These are phyloP conservation scores for Diplodia corticola DNA, from an alignment of 2,329 filamentous ascomycete species.

Conservation along the genomic window DNA sequence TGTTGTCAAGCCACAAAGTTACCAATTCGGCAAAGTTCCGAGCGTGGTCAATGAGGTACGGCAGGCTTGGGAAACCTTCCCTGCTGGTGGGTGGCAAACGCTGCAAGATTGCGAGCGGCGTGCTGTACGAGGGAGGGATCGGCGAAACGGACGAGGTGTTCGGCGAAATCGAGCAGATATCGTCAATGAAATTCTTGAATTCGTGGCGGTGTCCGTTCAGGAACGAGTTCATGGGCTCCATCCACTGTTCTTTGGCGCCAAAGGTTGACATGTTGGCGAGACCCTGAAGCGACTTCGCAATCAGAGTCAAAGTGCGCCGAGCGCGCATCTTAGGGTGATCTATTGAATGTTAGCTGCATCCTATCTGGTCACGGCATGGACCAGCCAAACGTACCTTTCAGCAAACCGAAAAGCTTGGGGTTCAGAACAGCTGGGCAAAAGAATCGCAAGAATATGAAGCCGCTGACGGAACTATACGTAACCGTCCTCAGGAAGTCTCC, in stretches of 20 bases:
- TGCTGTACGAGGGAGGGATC: conserved; percentile 83
- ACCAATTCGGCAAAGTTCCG: conserved; percentile 82
- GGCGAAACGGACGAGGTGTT: conserved; percentile 59
- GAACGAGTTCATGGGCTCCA: conserved; percentile 97
- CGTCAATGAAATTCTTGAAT: conserved; percentile 85
- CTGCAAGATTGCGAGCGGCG: conserved; percentile 84
- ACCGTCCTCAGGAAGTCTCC: conserved; percentile 89
- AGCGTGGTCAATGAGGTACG: conserved; percentile 87
- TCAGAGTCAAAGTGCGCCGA: conserved; percentile 84
- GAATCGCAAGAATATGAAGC: conserved; percentile 91
- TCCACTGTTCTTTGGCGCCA: conserved; percentile 95
- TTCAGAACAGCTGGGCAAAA: conserved; percentile 96
- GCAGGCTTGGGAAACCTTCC: conserved; percentile 90
- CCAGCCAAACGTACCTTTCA: conserved; percentile 57
- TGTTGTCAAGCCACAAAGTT: conserved; percentile 71
- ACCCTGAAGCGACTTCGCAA: conserved; percentile 89
- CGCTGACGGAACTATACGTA: conserved; percentile 90
- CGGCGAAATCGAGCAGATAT: conserved; percentile 78
- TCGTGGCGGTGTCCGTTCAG: conserved; percentile 71
- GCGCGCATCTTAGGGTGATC: conserved; percentile 82
- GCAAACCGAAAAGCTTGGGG: conserved; percentile 85
- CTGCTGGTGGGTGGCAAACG: conserved; percentile 77
- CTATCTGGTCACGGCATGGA: background rate
- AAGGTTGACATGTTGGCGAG: conserved; percentile 89
- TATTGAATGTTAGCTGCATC: conserved; percentile 32